phyloP scores from a whole-genome alignment of 163 green algal species.

The Scenedesmus sp. region DNA sequence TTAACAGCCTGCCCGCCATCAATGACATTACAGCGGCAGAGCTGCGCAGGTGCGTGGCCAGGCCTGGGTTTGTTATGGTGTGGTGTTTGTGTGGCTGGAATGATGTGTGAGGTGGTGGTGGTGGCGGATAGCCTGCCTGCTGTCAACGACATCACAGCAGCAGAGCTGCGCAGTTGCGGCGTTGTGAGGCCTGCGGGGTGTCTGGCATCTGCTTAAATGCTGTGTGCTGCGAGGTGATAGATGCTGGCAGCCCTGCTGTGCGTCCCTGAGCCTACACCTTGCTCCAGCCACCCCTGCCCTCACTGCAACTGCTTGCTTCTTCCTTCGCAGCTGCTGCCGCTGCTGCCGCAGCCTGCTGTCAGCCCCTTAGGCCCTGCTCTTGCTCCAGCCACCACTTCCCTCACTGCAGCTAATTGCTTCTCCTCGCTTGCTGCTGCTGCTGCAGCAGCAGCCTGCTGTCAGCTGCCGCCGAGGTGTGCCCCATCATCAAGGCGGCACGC shows the following conservation, averaged over 20 bases:
- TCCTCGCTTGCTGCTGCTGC: background rate
- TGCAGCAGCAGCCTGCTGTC: slow-evolving; percentile 49
- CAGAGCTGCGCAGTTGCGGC: slow-evolving; percentile 61
- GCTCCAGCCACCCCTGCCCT: background rate
- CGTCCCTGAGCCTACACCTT: no score
- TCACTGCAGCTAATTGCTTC: no score
- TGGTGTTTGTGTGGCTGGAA: no score
- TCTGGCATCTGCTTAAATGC: no score
- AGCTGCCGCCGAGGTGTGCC: slow-evolving; percentile 54
- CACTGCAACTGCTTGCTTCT: background rate
- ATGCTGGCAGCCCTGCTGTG: no score
- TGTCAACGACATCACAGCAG: slow-evolving; percentile 76
- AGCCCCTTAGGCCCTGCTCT: no score
- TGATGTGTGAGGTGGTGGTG: slow-evolving; percentile 83
- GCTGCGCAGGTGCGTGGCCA: slow-evolving; percentile 46
- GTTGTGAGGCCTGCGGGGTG: no score
- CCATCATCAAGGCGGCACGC: slow-evolving; percentile 65
- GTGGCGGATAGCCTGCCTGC: slow-evolving; percentile 86
- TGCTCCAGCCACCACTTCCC: no score
- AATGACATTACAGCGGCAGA: slow-evolving; percentile 73
- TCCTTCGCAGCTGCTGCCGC: background rate
- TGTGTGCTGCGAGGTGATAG: no score
- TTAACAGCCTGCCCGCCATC: slow-evolving; percentile 83
- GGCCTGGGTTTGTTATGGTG: no score
- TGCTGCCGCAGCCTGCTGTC: no score